These are phyloP conservation scores for Diaporthe aspalathi DNA, from an alignment of 2,329 filamentous ascomycete genomes.

Conservation along the genomic window DNA sequence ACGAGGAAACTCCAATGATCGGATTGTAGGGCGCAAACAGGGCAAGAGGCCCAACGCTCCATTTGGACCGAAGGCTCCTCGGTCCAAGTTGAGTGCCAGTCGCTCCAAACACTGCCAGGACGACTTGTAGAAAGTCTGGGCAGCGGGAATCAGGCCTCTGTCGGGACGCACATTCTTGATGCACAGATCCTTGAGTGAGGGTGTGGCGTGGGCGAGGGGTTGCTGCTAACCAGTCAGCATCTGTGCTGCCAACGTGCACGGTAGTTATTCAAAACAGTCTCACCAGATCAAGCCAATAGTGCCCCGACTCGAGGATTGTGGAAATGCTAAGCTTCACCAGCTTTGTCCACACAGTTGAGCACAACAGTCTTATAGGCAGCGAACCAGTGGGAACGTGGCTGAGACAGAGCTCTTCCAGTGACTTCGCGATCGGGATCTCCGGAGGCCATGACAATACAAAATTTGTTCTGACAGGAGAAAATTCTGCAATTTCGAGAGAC, in stretches of 20 bases:
- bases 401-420: conserved; percentile 10
- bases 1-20: background rate
- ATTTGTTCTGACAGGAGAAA: background rate
- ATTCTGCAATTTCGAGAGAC: background rate
- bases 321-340: conserved; percentile 22
- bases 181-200: conserved; percentile 23
- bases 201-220: background rate
- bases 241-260: background rate
- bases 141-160: too few species aligned
- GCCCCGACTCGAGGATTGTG: rapidly evolving
- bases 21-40: background rate
- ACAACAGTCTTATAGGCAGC: background rate
- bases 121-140: too few species aligned
- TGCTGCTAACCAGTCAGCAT: background rate
- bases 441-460: too few species aligned
- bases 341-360: conserved; percentile 11
- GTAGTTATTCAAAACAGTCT: background rate
- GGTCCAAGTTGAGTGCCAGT: background rate
- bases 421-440: background rate
- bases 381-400: background rate
- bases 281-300: background rate
- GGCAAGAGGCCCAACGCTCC: background rate
- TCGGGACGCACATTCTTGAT: background rate
- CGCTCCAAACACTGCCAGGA: conserved; percentile 4
- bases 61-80: too few species aligned